Conservation (phyloP, 2,329 filamentous ascomycete species). For the Microsporum canis region DNA sequence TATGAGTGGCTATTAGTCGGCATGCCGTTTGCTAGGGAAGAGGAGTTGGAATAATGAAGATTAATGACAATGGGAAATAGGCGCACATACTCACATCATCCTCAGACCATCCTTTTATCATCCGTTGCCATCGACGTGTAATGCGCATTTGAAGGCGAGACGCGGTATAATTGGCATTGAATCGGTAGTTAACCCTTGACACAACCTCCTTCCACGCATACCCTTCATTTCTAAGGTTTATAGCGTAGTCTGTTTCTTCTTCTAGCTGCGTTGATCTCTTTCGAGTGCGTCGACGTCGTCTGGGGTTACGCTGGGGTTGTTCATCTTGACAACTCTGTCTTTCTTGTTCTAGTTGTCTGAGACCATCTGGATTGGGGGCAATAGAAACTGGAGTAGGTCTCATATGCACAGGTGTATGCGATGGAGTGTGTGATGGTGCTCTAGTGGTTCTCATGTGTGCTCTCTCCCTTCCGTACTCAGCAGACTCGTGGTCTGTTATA, state of each 20-base stretch:
- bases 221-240: slow-evolving; percentile 27
- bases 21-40: background rate
- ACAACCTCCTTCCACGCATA: slow-evolving; percentile 31
- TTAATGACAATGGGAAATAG: background rate
- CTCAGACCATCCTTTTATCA: slow-evolving; percentile 31
- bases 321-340: slow-evolving; percentile 22
- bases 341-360: slow-evolving; percentile 30
- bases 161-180: slow-evolving; percentile 29
- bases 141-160: slow-evolving; percentile 35
- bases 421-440: slow-evolving; percentile 16
- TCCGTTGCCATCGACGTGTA: slow-evolving; percentile 23
- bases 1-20: slow-evolving; percentile 11
- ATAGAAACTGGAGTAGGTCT: slow-evolving; percentile 23
- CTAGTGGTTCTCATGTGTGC: slow-evolving; percentile 15
- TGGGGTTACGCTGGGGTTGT: slow-evolving; percentile 16
- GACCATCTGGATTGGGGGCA: slow-evolving; percentile 30
- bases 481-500: slow-evolving; percentile 16
- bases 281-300: slow-evolving; percentile 17
- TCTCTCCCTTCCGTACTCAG: slow-evolving; percentile 22
- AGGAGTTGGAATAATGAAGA: background rate
- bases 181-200: slow-evolving; percentile 26
- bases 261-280: slow-evolving; percentile 25
- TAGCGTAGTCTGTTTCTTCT: slow-evolving; percentile 31
- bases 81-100: slow-evolving; percentile 35
- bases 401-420: background rate